Percentiles rank a stretch among this genome's conserved stretches.
These are phyloP conservation scores for Aspergillus nanangensis DNA, from an alignment of 495 filamentous ascomycete species.

Conservation along the genomic window DNA sequence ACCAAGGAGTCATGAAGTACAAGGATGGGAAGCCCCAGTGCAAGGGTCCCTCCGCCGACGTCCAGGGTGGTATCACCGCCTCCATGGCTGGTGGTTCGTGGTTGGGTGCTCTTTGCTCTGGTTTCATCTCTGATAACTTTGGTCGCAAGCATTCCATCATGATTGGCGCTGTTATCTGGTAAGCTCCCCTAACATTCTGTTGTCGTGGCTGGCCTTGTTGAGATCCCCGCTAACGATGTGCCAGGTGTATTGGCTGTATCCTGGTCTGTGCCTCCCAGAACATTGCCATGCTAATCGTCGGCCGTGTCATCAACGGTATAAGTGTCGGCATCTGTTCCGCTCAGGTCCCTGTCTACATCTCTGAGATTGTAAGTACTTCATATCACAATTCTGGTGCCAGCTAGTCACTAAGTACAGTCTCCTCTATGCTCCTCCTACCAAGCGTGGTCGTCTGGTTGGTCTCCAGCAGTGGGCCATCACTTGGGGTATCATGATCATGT, in stretches of 20 bases:
- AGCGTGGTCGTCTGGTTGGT: slow-evolving; percentile 69
- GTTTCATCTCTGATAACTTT: slow-evolving; percentile 59
- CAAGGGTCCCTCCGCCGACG: slow-evolving; percentile 39
- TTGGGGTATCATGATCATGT: slow-evolving; percentile 82
- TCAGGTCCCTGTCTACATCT: slow-evolving; percentile 76
- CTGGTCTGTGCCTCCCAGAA: slow-evolving; percentile 70
- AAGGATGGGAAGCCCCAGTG: slow-evolving; percentile 27
- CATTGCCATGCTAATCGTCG: slow-evolving; percentile 68
- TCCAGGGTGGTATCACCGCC: slow-evolving; percentile 59
- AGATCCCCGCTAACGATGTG: slow-evolving; percentile 10
- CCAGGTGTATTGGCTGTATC: slow-evolving; percentile 58
- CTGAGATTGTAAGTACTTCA: slow-evolving; percentile 56
- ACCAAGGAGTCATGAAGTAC: slow-evolving; percentile 34
- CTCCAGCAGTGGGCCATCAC: slow-evolving; percentile 77
- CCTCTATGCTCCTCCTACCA: slow-evolving; percentile 52
- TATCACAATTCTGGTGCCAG: too few species aligned
- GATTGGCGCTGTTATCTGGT: slow-evolving; percentile 61
- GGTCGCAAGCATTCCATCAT: slow-evolving; percentile 67
- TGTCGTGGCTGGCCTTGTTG: too few species aligned
- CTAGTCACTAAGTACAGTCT: too few species aligned
- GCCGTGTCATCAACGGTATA: slow-evolving; percentile 73
- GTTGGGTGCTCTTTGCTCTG: slow-evolving; percentile 65
- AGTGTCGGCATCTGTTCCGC: slow-evolving; percentile 74
- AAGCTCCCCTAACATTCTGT: slow-evolving; percentile 12
- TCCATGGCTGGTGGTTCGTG: slow-evolving; percentile 74